Evolutionary conservation across 2,329 filamentous ascomycete genomes (phyloP).

Genomic region (Chaetomium olivaceum): DNA sequence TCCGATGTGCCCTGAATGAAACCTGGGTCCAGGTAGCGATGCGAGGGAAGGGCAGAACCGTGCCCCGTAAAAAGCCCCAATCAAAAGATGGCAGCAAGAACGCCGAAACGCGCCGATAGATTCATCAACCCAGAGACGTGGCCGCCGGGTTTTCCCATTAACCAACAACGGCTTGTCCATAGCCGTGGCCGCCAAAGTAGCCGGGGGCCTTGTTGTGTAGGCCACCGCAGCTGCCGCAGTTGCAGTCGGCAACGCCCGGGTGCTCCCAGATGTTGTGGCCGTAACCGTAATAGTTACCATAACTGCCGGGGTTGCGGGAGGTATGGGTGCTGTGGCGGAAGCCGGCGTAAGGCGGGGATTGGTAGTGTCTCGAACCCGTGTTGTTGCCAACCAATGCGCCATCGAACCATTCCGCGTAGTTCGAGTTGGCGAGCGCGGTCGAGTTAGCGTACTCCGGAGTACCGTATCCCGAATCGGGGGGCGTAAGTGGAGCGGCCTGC

Average conservation of each 20-base stretch:
- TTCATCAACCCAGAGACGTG: constrained; percentile 12
- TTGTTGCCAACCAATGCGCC: constrained; percentile 39
- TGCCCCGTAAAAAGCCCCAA: constrained; percentile 23
- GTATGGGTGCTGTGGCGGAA: constrained; percentile 43
- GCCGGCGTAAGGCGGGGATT: constrained; percentile 41
- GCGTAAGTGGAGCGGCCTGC: constrained; percentile 49
- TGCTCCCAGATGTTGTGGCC: constrained; percentile 54
- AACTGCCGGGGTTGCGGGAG: constrained; percentile 45
- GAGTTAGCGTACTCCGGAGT: constrained; percentile 61
- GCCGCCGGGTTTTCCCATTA: constrained; percentile 34
- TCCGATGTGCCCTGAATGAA: constrained; percentile 30
- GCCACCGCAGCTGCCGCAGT: constrained; percentile 49
- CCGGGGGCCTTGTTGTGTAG: constrained; percentile 46
- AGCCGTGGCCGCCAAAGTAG: constrained; percentile 52
- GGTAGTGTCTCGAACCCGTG: constrained; percentile 44
- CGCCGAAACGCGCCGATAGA: constrained; percentile 28
- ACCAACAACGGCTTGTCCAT: constrained; percentile 58
- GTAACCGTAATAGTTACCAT: constrained; percentile 49
- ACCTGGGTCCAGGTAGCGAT: constrained; percentile 27
- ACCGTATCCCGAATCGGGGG: constrained; percentile 62
- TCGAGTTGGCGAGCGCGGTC: constrained; percentile 54
- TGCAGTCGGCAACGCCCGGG: constrained; percentile 49
- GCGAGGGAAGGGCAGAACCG: constrained; percentile 26
- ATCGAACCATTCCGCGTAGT: constrained; percentile 60
- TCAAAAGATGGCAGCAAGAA: constrained; percentile 20